A percentile compares a stretch with the other conserved stretches of the same genome.
Conservation (phyloP, 179 eudicot species). For the Silene noctiflora region DNA sequence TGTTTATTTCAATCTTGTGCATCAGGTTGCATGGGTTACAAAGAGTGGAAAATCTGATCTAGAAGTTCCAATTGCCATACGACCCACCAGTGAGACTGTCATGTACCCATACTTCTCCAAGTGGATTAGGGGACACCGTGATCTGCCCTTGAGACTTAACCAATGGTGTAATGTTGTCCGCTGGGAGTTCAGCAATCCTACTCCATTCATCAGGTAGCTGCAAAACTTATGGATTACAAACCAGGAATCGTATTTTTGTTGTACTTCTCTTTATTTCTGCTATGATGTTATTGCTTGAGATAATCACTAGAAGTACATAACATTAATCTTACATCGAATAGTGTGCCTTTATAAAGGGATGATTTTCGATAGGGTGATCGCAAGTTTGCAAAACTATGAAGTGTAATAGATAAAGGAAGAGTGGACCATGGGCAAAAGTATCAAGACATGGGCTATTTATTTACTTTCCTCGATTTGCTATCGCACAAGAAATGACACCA, state of each 20-base stretch:
- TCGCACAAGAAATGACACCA: not conserved
- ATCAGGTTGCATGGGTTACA: constrained; percentile 99
- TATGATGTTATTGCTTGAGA: not conserved
- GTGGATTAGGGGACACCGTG: constrained; percentile 99
- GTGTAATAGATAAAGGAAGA: too few species aligned
- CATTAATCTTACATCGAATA: not conserved
- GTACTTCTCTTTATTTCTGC: not conserved
- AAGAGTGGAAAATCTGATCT: constrained; percentile 84
- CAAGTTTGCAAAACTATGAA: too few species aligned
- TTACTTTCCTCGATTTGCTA: too few species aligned
- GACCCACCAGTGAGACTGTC: constrained; percentile 99
- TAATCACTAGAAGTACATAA: not conserved
- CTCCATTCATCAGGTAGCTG: constrained; percentile 90
- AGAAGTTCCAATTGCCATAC: constrained; percentile 94
- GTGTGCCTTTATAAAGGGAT: not conserved
- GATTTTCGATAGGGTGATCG: too few species aligned
- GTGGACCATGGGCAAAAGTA: too few species aligned
- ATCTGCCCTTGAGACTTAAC: constrained; percentile 85
- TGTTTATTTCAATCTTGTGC: constrained; percentile 1
- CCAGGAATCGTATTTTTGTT: not conserved
- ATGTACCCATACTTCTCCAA: constrained; percentile 98
- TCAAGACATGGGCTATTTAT: too few species aligned
- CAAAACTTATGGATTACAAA: not conserved
- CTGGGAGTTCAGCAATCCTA: constrained; percentile 99
- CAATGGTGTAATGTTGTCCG: constrained; percentile 99